These are phyloP conservation scores for Aspergillus sp. DNA, from an alignment of 2,329 filamentous ascomycete species.

Conservation along the genomic window DNA sequence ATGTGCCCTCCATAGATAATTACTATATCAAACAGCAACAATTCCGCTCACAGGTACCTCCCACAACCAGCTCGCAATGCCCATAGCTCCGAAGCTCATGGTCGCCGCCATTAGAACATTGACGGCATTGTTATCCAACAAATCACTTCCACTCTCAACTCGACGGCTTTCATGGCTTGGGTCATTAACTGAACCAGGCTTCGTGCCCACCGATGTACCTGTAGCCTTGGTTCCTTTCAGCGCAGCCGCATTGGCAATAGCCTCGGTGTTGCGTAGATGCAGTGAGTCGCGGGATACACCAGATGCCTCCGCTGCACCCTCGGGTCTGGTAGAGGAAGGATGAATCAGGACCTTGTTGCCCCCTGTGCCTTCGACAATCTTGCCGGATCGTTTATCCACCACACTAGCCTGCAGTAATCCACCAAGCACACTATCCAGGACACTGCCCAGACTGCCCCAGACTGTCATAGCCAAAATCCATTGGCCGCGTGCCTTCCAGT, in stretches of 20 bases:
- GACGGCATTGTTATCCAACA: slow-evolving; percentile 92
- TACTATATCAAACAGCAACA: not conserved
- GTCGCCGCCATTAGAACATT: slow-evolving; percentile 84
- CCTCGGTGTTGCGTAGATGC: slow-evolving; percentile 22
- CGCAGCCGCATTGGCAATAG: slow-evolving; percentile 24
- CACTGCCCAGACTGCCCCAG: slow-evolving; percentile 73
- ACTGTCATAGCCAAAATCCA: slow-evolving; percentile 56
- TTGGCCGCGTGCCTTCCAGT: slow-evolving; percentile 49
- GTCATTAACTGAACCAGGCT: slow-evolving; percentile 11
- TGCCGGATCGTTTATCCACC: slow-evolving; percentile 74
- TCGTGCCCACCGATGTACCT: slow-evolving; percentile 8
- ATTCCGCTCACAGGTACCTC: slow-evolving; percentile 13
- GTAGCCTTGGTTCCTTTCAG: slow-evolving; percentile 15
- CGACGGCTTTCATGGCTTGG: slow-evolving; percentile 55
- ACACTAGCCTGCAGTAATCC: slow-evolving; percentile 83
- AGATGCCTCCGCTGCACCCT: slow-evolving; percentile 9
- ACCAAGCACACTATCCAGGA: slow-evolving; percentile 84
- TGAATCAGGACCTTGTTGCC: slow-evolving; percentile 50
- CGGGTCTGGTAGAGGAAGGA: slow-evolving; percentile 23
- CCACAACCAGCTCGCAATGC: slow-evolving; percentile 37
- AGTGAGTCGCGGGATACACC: slow-evolving; percentile 8
- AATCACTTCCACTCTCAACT: slow-evolving; percentile 63
- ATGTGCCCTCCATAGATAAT: not conserved
- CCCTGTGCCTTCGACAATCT: slow-evolving; percentile 82
- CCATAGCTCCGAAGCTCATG: slow-evolving; percentile 78